phyloP scores from a whole-genome alignment of 2,329 filamentous ascomycete genomes.

The Cytospora schulzeri region DNA sequence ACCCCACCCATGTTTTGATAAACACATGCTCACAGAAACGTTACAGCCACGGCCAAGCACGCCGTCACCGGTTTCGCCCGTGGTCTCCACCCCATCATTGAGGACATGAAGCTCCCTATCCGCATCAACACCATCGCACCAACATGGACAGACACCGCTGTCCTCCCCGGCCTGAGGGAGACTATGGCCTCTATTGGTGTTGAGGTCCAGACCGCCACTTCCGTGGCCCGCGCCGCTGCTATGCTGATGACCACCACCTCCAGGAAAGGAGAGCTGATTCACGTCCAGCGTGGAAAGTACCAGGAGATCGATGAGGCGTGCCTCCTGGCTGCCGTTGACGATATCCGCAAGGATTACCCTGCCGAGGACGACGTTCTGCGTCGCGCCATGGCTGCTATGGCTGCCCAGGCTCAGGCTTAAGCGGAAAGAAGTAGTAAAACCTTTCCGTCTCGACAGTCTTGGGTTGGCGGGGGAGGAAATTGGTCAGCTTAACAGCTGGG shows the following conservation, averaged over 20 bases:
- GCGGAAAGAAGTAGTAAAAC: too few species aligned
- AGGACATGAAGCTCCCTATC: constrained; percentile 44
- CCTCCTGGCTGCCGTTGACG: constrained; percentile 38
- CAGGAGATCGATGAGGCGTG: constrained; percentile 55
- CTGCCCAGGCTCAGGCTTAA: constrained; percentile 10
- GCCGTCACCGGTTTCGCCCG: constrained; percentile 57
- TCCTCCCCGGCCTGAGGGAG: constrained; percentile 44
- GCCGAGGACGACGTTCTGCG: constrained; percentile 41
- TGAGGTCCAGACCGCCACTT: constrained; percentile 46
- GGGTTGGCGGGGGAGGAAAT: background rate
- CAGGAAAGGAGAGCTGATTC: constrained; percentile 56
- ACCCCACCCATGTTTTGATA: background rate
- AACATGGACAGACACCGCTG: constrained; percentile 55
- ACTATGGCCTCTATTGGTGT: constrained; percentile 44
- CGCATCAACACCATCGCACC: constrained; percentile 59
- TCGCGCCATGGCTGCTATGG: constrained; percentile 24
- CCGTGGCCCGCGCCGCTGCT: constrained; percentile 51
- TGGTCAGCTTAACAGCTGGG: background rate
- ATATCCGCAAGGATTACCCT: constrained; percentile 37
- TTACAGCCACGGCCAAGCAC: constrained; percentile 53
- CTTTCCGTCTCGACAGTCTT: background rate
- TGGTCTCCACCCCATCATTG: constrained; percentile 44
- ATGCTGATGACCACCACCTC: constrained; percentile 51
- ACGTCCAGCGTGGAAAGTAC: constrained; percentile 50
- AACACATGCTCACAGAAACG: constrained; percentile 17